Evolutionary conservation across 1,139 yeast species (phyloP).

Genomic region (Blastobotrys serpentis): DNA sequence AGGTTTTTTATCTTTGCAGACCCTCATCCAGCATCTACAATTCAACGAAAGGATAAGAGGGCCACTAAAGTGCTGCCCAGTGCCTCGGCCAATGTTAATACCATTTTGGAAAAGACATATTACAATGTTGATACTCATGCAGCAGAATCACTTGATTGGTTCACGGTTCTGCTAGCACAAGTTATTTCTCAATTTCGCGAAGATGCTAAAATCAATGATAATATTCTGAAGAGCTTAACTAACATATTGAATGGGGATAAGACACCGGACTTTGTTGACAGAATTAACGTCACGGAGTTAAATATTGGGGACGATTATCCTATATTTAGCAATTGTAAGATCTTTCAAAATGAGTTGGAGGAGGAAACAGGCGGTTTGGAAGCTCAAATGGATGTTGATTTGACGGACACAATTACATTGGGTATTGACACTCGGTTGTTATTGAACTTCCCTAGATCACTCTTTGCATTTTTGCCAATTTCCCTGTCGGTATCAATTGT

Average conservation of each 20-base stretch:
- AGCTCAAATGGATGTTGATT: conserved; percentile 90
- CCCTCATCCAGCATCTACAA: conserved; percentile 34
- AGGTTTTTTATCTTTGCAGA: conserved; percentile 90
- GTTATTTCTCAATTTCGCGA: conserved; percentile 80
- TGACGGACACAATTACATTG: conserved; percentile 83
- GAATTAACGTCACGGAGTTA: conserved; percentile 76
- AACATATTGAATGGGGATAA: conserved; percentile 50
- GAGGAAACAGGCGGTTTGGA: conserved; percentile 51
- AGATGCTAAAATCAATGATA: conserved; percentile 82
- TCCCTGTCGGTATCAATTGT: conserved; percentile 83
- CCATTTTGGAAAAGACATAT: conserved; percentile 84
- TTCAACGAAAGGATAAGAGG: conserved; percentile 21
- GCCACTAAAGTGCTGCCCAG: conserved; percentile 33
- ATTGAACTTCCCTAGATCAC: conserved; percentile 79
- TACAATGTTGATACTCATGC: conserved; percentile 86
- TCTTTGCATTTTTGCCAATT: conserved; percentile 78
- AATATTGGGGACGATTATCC: conserved; percentile 97
- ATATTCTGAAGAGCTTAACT: conserved; percentile 74
- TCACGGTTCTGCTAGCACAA: conserved; percentile 90
- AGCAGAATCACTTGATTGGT: conserved; percentile 95
- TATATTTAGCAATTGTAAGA: conserved; percentile 88
- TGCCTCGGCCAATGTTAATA: conserved; percentile 34
- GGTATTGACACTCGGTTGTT: conserved; percentile 84
- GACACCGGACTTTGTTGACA: conserved; percentile 78
- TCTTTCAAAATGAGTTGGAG: conserved; percentile 40